Base-by-base conservation (phyloP, 2,329 filamentous ascomycete genomes). In the Metarhizium anisopliae region DNA sequence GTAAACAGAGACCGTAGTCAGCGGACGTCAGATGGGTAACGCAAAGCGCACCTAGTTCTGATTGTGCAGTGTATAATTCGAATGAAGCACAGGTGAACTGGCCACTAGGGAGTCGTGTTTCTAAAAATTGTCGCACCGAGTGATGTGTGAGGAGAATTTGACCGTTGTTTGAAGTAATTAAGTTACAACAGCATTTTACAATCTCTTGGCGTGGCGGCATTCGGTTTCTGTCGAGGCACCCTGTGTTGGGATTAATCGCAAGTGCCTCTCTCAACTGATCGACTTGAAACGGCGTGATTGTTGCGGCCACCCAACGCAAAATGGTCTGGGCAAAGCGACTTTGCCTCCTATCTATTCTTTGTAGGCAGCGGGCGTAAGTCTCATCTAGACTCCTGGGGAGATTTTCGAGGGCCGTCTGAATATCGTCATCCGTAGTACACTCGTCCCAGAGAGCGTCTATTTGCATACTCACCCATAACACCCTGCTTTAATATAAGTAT, bases 401-500 rank as follows among this genome's bases (percentile, higher is more conserved):
- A 20, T 53, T 53, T 45, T 53, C 18, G 29, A 53, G 51, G 1
- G 51, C 51, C 20, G 10, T 16, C 45, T 35, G 25, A 30, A 53
- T 53, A 29, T 53, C 40, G 29, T 38, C 7, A 42, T 53, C 51
- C 38, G 38, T 45, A 18, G 40, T 38, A 35, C 51, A 53, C 20
- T 45, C 51, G 5, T 53, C 51, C 51, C 25, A 53, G 11, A 53
- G 29, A n/a, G 51, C 40, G 35, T 53, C 51, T 45, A 53, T 53
- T 53, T 53, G 51, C 51, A 53, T 47, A 16, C n/a, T 45, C 36
- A 53, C 51, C 51, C 51, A 47, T 29, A 53, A 45, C 2, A 53
- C 30, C 51, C 51, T 53, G 1, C 11, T 43, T 40, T 18, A 32
- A 45, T 35, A 7, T 53, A 14, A 47, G 25, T 47, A 53, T 35